A percentile compares a stretch with the other conserved stretches of the same genome.
Evolutionary conservation across 495 filamentous ascomycete species (phyloP).

Genomic region (Hypoxylon subgilvum): DNA sequence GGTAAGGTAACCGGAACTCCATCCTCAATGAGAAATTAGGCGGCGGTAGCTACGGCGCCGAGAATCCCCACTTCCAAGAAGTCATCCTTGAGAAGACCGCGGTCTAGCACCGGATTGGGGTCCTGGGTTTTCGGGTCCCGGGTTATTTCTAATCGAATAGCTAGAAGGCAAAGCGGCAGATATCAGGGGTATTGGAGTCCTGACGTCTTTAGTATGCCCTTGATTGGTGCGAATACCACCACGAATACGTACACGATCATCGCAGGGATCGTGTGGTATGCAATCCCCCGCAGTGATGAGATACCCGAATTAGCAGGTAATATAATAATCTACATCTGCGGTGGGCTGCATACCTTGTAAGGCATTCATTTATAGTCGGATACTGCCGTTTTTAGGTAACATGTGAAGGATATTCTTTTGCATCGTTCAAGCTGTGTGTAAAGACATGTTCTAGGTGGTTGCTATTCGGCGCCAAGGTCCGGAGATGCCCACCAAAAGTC

Average conservation of each 20-base stretch:
- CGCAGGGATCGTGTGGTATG: conserved; percentile 7
- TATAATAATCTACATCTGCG: background rate
- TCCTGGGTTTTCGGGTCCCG: conserved; percentile 15
- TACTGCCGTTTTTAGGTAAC: no score
- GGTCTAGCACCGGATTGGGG: conserved; percentile 16
- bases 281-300: background rate
- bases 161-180: conserved; percentile 11
- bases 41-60: conserved; percentile 18
- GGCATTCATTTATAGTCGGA: no score
- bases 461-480: no score
- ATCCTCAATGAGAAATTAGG: conserved; percentile 24
- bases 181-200: background rate
- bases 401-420: no score
- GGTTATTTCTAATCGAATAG: conserved; percentile 36
- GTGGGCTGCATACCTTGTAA: background rate
- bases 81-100: conserved; percentile 6
- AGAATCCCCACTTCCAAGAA: conserved; percentile 24
- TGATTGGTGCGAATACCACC: conserved; percentile 31
- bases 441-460: no score
- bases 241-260: conserved; percentile 14
- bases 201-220: background rate
- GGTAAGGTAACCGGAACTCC: conserved; percentile 8
- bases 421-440: no score
- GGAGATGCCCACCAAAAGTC: no score
- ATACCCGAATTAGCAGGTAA: background rate